Percentiles rank a stretch among this genome's conserved stretches.
phyloP scores from a whole-genome alignment of 345 rosid genomes.

The Stellera chamaejasme region DNA sequence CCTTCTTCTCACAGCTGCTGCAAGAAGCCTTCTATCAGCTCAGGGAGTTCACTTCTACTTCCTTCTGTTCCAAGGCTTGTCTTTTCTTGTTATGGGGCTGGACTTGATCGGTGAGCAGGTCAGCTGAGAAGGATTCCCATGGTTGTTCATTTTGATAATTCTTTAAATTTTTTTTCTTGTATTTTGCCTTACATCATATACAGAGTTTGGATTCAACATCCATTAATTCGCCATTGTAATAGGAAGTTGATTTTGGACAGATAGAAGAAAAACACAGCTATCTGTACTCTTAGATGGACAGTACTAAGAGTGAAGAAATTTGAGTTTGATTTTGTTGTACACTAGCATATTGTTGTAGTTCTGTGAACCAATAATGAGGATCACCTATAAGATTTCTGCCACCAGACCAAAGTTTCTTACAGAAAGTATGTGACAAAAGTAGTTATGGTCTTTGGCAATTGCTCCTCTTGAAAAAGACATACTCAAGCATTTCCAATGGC shows the following conservation, averaged over 20 bases:
- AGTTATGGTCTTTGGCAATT: too few species aligned
- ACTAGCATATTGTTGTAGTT: constrained; percentile 6
- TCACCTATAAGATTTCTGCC: constrained; percentile 1
- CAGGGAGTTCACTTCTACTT: constrained; percentile 94
- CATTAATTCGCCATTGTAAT: constrained; percentile 2
- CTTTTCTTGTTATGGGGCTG: constrained; percentile 78
- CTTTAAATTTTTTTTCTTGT: not conserved
- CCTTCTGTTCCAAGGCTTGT: constrained; percentile 79
- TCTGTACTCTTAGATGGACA: constrained; percentile 7
- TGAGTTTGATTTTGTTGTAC: constrained; percentile 12
- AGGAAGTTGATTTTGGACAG: not conserved
- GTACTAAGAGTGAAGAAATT: constrained; percentile 3
- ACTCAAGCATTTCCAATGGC: too few species aligned
- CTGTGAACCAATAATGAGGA: constrained; percentile 7
- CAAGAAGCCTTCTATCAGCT: constrained; percentile 68
- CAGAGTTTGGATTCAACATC: constrained; percentile 9
- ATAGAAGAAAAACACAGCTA: constrained; percentile 4
- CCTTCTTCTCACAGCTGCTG: constrained; percentile 74
- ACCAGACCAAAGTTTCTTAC: too few species aligned
- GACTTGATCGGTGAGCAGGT: constrained; percentile 93
- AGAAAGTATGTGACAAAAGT: too few species aligned
- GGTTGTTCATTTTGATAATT: not conserved
- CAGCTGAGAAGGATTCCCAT: constrained; percentile 18
- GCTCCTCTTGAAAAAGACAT: too few species aligned
- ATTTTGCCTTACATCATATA: constrained; percentile 2